Evolutionary conservation across 2,329 filamentous ascomycete species (phyloP), one percentile per base, ranked within the genome.

Genomic region (Mycocentrospora acerina): DNA sequence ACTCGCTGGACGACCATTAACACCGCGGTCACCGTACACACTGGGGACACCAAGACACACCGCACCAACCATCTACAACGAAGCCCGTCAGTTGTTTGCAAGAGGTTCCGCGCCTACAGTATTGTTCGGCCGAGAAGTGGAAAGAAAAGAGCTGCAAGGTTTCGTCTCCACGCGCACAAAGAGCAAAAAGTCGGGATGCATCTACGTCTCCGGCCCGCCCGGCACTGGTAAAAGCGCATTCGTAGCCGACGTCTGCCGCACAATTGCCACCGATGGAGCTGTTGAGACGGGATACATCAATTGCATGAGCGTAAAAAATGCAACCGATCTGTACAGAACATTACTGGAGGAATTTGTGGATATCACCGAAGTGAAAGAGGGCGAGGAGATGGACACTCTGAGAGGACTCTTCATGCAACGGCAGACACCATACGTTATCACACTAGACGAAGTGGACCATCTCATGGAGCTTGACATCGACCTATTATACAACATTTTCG

Each of bases 161-260:
- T 96, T 95, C 60, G 76, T 96, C 34, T 72, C 79, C 26, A 77
- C 78, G 34, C 81, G 82, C 52, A 71, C 83, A 4, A 73, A 78
- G 7, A 67, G 79, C 13, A 74, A 73, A 9, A 79, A 78, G 3
- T 83, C 83, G 36, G 90, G 90, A 36, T 97, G 91, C 61, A 78
- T 95, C 35, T 98, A 98, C 63, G 85, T 98, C 52, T 96, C 90
- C 55, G 93, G 93, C 0, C 93, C 93, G 4, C 93, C 93, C 2
- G 93, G 93, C 9, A 98, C 93, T 0, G 93, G 93, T 37, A 98
- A 98, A 72, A 97, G 90, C 66, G 93, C 93, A 19, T 85, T 97
- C 75, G 82, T 97, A 46, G 83, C 83, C 47, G 85, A 94, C 62
- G 80, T 95, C 34, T 86, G 86, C 32, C 72, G 80, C 32, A 74